phyloP scores from a whole-genome alignment of 352 stramenopile species.

The Globisporangium cylindrosporum region DNA sequence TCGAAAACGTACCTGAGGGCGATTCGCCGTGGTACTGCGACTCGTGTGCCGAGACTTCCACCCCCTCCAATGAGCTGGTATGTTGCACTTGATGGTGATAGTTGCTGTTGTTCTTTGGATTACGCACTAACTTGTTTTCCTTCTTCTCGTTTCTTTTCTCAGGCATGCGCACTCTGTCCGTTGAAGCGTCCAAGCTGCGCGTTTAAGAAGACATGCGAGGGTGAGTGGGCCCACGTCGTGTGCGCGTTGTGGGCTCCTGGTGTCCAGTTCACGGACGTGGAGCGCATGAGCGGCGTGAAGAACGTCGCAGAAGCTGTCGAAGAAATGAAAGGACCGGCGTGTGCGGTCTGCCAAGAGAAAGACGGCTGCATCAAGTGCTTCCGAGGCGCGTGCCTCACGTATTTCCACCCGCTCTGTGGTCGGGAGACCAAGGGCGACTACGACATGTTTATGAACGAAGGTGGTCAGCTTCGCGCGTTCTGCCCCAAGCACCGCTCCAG shows the following conservation, averaged over 20 bases:
- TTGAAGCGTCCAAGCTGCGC: slow-evolving; percentile 61
- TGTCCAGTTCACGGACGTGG: slow-evolving; percentile 84
- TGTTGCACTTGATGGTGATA: slow-evolving; percentile 6
- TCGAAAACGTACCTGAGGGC: slow-evolving; percentile 72
- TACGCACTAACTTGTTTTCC: neutral
- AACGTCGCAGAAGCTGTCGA: slow-evolving; percentile 65
- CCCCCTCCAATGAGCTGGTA: slow-evolving; percentile 48
- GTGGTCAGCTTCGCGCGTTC: slow-evolving; percentile 76
- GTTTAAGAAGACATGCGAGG: slow-evolving; percentile 83
- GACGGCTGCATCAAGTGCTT: slow-evolving; percentile 87
- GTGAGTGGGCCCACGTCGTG: slow-evolving; percentile 83
- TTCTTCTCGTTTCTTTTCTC: neutral
- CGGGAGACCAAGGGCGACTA: slow-evolving; percentile 74
- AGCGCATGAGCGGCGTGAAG: slow-evolving; percentile 79
- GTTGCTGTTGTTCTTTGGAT: neutral
- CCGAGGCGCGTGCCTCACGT: slow-evolving; percentile 55
- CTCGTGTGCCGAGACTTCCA: slow-evolving; percentile 51
- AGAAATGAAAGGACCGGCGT: slow-evolving; percentile 61
- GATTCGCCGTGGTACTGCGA: slow-evolving; percentile 87
- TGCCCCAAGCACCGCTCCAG: slow-evolving; percentile 74
- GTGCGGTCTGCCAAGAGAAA: slow-evolving; percentile 58
- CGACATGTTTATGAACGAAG: slow-evolving; percentile 91
- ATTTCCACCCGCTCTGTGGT: slow-evolving; percentile 84
- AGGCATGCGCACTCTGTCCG: slow-evolving; percentile 80
- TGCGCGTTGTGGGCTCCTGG: slow-evolving; percentile 84